Evolutionary conservation across 495 filamentous ascomycete species (phyloP).

Genomic region (Trichoderma virens): DNA sequence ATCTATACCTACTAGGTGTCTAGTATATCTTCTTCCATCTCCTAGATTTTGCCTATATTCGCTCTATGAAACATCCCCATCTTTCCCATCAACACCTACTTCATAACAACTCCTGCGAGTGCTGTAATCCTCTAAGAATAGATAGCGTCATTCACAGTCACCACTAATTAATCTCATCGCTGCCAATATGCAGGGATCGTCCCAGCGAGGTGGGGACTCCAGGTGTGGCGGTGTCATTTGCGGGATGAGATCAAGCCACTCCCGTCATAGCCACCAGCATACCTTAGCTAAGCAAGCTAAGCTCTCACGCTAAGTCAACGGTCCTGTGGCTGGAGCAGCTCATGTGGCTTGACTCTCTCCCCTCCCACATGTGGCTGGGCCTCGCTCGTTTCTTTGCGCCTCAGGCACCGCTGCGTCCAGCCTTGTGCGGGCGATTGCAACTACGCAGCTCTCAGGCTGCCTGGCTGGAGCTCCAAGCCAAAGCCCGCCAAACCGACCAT

Average conservation of each 20-base stretch:
- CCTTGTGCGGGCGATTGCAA: slow-evolving; percentile 9
- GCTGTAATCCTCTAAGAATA: too few relatives aligned
- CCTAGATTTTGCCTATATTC: too few relatives aligned
- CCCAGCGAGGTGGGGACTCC: background rate
- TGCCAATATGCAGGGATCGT: slow-evolving; percentile 4
- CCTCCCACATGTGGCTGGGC: background rate
- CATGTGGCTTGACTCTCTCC: background rate
- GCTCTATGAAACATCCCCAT: too few relatives aligned
- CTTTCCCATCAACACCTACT: too few relatives aligned
- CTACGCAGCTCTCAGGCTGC: slow-evolving; percentile 12
- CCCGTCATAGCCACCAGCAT: background rate
- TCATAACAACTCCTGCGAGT: too few relatives aligned
- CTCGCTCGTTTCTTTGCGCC: slow-evolving; percentile 5
- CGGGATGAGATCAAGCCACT: slow-evolving; percentile 2
- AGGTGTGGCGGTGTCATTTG: background rate
- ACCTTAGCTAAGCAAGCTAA: background rate
- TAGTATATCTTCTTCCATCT: too few relatives aligned
- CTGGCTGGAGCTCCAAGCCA: slow-evolving; percentile 11
- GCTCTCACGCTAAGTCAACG: too few relatives aligned
- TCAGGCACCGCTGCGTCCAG: slow-evolving; percentile 9
- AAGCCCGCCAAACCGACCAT: background rate
- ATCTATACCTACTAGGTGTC: too few relatives aligned
- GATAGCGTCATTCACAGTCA: background rate
- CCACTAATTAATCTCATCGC: background rate
- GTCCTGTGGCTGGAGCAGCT: background rate